These are phyloP conservation scores for Wallacemonas collosoma DNA, from an alignment of 208 protist genomes.

Conservation along the genomic window DNA sequence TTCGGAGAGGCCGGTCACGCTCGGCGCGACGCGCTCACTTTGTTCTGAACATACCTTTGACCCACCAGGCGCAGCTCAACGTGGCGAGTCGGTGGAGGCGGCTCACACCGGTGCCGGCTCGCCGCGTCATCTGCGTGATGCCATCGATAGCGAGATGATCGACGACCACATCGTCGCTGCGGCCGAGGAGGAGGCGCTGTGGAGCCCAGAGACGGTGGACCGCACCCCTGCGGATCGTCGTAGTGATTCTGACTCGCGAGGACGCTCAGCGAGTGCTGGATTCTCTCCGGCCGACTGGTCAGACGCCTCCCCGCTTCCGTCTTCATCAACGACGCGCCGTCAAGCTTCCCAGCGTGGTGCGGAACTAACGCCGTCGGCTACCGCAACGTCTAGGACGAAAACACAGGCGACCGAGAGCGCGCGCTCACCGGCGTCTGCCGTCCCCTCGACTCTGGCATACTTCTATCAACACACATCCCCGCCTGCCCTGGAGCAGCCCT, in stretches of 20 bases:
- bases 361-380: neutral
- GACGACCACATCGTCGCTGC: constrained; percentile 1
- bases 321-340: neutral
- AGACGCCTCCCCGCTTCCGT: neutral
- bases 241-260: neutral
- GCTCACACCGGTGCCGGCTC: neutral
- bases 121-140: neutral
- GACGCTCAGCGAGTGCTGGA: too few relatives aligned
- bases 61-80: neutral
- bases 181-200: constrained; percentile 6
- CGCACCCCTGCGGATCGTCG: too few relatives aligned
- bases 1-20: too few relatives aligned
- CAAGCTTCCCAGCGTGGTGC: neutral
- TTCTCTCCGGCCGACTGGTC: neutral
- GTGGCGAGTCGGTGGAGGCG: too few relatives aligned
- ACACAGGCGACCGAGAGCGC: neutral
- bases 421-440: neutral
- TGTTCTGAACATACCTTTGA: too few relatives aligned
- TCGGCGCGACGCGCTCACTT: too few relatives aligned
- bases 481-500: neutral
- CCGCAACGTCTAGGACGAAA: neutral
- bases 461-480: constrained; percentile 11
- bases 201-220: neutral
- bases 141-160: neutral
- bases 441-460: constrained; percentile 5